Evolutionary conservation across 2,329 filamentous ascomycete genomes (phyloP).

Genomic region (Beauveria scarabaeidicola): DNA sequence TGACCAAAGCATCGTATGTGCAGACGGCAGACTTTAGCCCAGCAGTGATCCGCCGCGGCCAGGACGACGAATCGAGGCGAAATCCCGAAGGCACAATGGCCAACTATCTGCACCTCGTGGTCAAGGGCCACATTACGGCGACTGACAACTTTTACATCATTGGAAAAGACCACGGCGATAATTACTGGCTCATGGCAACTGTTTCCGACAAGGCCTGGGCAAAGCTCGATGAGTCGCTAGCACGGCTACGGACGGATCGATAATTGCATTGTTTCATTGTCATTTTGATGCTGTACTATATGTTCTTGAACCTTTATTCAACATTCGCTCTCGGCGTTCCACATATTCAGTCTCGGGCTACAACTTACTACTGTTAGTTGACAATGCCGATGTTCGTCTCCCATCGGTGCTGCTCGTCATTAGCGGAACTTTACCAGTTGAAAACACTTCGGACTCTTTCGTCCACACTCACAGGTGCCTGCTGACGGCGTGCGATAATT

Average conservation of each 20-base stretch:
- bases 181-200: conserved; percentile 8
- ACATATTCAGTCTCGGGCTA: not conserved
- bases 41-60: not conserved
- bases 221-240: not conserved
- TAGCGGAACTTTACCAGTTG: not conserved
- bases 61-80: not conserved
- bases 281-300: not conserved
- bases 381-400: not conserved
- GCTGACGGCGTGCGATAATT: not conserved
- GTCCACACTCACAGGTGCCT: not conserved
- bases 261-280: not conserved
- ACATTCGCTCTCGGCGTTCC: not conserved
- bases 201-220: not conserved
- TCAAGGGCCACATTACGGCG: not conserved
- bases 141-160: conserved; percentile 1
- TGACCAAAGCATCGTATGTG: not conserved
- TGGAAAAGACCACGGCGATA: not conserved
- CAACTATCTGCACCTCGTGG: not conserved
- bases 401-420: not conserved
- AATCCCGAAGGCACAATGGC: conserved; percentile 1
- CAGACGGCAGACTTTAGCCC: conserved; percentile 1
- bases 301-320: too few species aligned
- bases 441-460: not conserved
- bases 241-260: not conserved
- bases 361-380: too few species aligned